Base-by-base conservation (phyloP, 2,329 filamentous ascomycete genomes). In the Colletotrichum magnum region DNA sequence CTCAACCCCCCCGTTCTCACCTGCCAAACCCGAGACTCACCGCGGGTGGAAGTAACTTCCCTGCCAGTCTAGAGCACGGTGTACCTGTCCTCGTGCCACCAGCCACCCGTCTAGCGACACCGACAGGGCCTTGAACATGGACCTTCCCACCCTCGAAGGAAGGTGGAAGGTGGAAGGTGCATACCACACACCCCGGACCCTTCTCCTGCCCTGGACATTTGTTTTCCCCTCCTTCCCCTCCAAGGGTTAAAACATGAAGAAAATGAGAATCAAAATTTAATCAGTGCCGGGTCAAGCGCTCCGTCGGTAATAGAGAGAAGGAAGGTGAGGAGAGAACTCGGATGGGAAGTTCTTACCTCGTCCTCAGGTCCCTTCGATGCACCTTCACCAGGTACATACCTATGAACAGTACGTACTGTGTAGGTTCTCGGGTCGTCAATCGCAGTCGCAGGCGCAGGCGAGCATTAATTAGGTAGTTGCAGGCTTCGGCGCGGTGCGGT, bases 211-310 rank as follows among this genome's bases (percentile, higher is more conserved):
- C 16, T 32, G 48, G 41, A n/a, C 39, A 56, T 47, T 45, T 52
- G 32, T 51, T 67, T 67, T n/a, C 62, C 67, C 62, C 57, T 61
- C 62, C 51, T 67, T 69, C 36, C 57, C 57, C 57, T 48, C 36
- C 54, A 32, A 60, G 50, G 50, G 13, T 45, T 56, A 24, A 48
- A 36, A 36, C 1, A 10, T 36, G 32, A 36, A 10, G 32, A 36
- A 36, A 36, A 36, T 36, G 9, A 36, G 10, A 36, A 36, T 12
- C 12, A 50, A 58, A 28, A 58, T 36, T 53, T 60, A 59, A 58
- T 48, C 62, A 39, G 68, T 68, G 54, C 70, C 70, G 68, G 70
- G 70, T 58, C 70, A 68, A 71, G 70, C 70, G 70, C 70, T 58
- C 62, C 43, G 59, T 56, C 41, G 32, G 36, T 28, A 47, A 15